Evolutionary conservation across 805 yeast genomes (phyloP), one percentile per base, ranked within the genome.

Genomic region (Blastobotrys peoriensis): DNA sequence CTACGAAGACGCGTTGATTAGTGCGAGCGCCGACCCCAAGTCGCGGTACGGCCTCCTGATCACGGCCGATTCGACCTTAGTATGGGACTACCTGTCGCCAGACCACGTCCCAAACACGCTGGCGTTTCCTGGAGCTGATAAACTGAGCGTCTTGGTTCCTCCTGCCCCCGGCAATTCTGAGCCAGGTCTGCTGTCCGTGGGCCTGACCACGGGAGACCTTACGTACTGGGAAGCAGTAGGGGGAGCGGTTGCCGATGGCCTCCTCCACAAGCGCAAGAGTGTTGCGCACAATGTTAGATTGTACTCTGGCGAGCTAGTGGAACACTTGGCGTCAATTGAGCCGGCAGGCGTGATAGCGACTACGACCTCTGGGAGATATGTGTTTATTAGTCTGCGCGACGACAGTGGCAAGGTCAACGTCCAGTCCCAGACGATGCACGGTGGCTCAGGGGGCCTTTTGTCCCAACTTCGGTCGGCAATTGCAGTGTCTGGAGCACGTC

Each of bases 151-250:
- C 3, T 61, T 85, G 30, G 76, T 85, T 1, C 58, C 71, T 8
- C 81, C 91, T 3, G 62, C 77, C 4, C 73, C 75, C 3, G 78
- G 80, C 2, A 56, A 65, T 18, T 48, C 59, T 2, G 71, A 71
- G 41, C 91, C 94, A 0, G 96, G 96, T 6, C 63, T 87, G 33
- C 79, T 83, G 4, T 74, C 82, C 4, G 69, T 86, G 17, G 77
- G 81, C 56, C 68, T 81, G 0, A 59, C 68, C 16, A 54, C 77
- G 0, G 95, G 96, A 0, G 57, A 62, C 16, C 62, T 84, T 39
- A 72, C 74, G 20, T 88, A 81, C 61, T 83, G 82, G 66, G 95
- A 86, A 56, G 76, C 86, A 43, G 78, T 86, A 9, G 81, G 77
- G 50, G 76, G 76, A 47, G 84, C 87, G 0, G 79, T 87, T 0